A percentile compares a stretch with the other conserved stretches of the same genome.
Conservation (phyloP, 805 yeast species). For the Wickerhamiella cacticola region DNA sequence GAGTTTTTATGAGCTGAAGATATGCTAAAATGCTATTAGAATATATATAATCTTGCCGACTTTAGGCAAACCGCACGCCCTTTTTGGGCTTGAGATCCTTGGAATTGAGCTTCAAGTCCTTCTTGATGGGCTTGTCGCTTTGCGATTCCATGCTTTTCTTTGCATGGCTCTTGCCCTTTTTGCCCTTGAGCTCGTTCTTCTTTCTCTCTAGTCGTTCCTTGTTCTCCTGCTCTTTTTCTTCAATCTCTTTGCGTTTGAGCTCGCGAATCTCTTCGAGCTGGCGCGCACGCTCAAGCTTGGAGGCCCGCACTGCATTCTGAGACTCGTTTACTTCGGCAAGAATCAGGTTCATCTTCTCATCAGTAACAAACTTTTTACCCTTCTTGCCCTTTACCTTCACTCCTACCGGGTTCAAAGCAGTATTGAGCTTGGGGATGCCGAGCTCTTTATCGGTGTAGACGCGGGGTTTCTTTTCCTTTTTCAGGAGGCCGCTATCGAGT, state of each 20-base stretch:
- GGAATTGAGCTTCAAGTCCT: background rate
- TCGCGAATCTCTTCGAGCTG: slow-evolving; percentile 85
- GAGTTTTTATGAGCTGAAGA: no score
- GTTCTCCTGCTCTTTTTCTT: slow-evolving; percentile 65
- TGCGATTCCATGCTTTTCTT: no score
- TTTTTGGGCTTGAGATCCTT: background rate
- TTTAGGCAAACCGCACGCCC: background rate
- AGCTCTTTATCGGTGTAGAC: slow-evolving; percentile 64
- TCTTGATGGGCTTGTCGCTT: background rate
- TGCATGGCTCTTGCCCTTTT: slow-evolving; percentile 40
- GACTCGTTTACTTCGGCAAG: slow-evolving; percentile 73
- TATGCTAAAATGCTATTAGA: background rate
- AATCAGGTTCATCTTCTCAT: slow-evolving; percentile 60
- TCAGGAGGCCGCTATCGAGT: slow-evolving; percentile 16
- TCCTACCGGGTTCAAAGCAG: slow-evolving; percentile 72
- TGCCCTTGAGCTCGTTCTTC: slow-evolving; percentile 56
- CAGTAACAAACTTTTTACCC: slow-evolving; percentile 46
- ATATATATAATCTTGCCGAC: background rate
- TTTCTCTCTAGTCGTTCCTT: slow-evolving; percentile 57
- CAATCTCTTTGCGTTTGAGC: slow-evolving; percentile 73
- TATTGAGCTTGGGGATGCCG: slow-evolving; percentile 67
- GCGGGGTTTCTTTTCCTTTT: slow-evolving; percentile 23
- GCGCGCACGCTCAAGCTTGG: slow-evolving; percentile 80
- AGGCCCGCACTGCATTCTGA: slow-evolving; percentile 64
- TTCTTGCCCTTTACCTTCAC: slow-evolving; percentile 74